Evolutionary conservation across 1,284 basidiomycete species (phyloP), one percentile per base, ranked within the genome.

Genomic region (Inonotus obliquus): DNA sequence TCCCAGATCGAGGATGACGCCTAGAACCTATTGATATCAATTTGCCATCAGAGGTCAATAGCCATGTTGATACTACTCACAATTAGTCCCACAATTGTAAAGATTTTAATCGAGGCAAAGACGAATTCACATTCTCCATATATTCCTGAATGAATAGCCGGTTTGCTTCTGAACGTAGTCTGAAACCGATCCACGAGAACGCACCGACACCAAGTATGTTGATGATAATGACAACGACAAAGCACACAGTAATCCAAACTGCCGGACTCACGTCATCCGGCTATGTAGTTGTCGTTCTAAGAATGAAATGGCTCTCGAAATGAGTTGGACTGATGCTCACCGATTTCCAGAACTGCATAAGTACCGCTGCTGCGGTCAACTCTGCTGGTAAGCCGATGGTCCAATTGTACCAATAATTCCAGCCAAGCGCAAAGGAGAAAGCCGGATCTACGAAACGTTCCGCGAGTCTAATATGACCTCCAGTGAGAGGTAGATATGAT

Each of bases 381-480:
- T 94, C 92, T 4, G 90, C 87, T 3, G 92, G 91, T 25, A 92
- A 77, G 58, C 90, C 74, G 63, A 87, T 82, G 0, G 73, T 76
- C 84, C 87, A 90, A 68, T 86, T 87, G 71, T 87, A 89, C 84
- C 86, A 89, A 70, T 91, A 92, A 68, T 91, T 87, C 87, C 88
- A 93, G 9, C 90, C 91, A 83, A 90, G 84, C 14, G 91, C 82
- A 69, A 93, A 93, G 1, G 87, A 87, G 65, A 94, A 80, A 2
- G 91, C 87, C 7, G 88, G 86, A 69, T 92, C 85, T 29, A 93
- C 86, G 70, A 92, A 92, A 48, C 89, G 86, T 66, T 84, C 84
- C 2, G 92, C 89, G 44, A 94, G 78, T 55, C 82, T 87, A 71
- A 94, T 89, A 72, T 92, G 92, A 4, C 92, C 85, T 64, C 85